Evolutionary conservation across 148 eudicot genomes (phyloP).

Genomic region (Gaultheria prostrata): DNA sequence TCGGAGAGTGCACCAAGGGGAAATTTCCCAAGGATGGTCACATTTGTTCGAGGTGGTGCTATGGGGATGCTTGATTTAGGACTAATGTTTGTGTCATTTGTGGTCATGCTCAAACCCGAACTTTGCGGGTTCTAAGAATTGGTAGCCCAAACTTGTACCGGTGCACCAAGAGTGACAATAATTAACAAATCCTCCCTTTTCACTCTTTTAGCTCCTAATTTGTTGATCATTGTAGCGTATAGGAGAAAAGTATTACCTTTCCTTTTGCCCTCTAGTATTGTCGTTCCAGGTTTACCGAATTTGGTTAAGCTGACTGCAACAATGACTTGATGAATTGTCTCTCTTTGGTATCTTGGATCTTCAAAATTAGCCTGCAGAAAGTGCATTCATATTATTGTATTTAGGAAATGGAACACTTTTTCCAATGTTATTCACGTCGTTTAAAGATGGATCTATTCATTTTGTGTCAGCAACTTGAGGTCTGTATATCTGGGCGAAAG

Average conservation of each 20-base stretch:
- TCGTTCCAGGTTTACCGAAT: not conserved
- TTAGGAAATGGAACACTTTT: not conserved
- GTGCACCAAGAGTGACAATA: not conserved
- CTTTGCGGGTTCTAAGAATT: not conserved
- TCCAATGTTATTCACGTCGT: not conserved
- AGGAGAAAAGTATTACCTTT: not conserved
- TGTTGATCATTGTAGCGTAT: not conserved
- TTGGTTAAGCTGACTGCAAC: not conserved
- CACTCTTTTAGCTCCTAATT: not conserved
- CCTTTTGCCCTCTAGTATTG: not conserved
- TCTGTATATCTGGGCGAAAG: conserved; percentile 54
- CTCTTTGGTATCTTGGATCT: not conserved
- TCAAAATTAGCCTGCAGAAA: not conserved
- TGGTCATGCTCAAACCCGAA: not conserved
- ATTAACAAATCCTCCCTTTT: not conserved
- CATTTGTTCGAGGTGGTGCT: not conserved
- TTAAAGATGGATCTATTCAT: not conserved
- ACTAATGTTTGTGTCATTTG: not conserved
- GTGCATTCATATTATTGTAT: not conserved
- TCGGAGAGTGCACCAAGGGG: not conserved
- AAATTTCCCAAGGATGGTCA: not conserved
- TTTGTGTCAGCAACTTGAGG: conserved; percentile 48
- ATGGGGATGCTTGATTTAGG: not conserved
- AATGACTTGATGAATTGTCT: conserved; percentile 7
- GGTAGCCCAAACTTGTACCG: not conserved